Percentiles rank a stretch among this genome's conserved stretches.
phyloP scores from a whole-genome alignment of 768 basidiomycete species.

The Cantharellus anzutake region DNA sequence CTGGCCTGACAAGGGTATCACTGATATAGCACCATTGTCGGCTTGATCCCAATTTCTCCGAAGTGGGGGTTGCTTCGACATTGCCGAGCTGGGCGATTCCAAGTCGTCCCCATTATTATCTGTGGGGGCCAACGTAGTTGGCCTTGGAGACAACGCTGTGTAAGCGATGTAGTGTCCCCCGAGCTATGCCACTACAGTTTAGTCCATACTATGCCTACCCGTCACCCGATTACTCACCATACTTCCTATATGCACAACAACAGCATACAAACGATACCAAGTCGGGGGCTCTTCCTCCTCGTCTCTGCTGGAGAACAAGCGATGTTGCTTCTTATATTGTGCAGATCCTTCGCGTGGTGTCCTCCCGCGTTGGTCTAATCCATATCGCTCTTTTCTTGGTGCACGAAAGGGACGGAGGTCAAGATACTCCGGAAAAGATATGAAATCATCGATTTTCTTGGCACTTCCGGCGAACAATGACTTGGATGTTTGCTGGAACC shows the following conservation, averaged over 20 bases:
- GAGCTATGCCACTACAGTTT: slow-evolving; percentile 26
- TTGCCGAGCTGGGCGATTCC: background rate
- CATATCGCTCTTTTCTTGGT: slow-evolving; percentile 56
- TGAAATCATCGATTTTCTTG: slow-evolving; percentile 81
- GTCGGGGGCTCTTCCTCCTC: slow-evolving; percentile 18
- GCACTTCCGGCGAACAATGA: slow-evolving; percentile 11
- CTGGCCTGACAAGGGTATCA: slow-evolving; percentile 67
- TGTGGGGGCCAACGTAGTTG: too few species aligned
- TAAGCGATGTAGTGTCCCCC: slow-evolving; percentile 79
- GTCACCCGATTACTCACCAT: slow-evolving; percentile 35
- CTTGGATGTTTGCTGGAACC: slow-evolving; percentile 56
- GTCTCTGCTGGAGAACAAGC: slow-evolving; percentile 5
- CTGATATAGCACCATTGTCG: slow-evolving; percentile 86
- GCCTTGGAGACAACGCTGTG: slow-evolving; percentile 42
- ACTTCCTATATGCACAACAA: slow-evolving; percentile 73
- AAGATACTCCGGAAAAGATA: slow-evolving; percentile 74
- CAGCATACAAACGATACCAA: slow-evolving; percentile 56
- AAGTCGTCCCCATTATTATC: too few species aligned
- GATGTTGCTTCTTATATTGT: slow-evolving; percentile 12
- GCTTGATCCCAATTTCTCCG: background rate
- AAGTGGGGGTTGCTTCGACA: background rate
- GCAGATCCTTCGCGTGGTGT: slow-evolving; percentile 10
- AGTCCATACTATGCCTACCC: background rate
- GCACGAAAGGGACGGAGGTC: slow-evolving; percentile 78
- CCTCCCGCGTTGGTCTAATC: slow-evolving; percentile 23